Conservation (phyloP, 139 green algal genomes). For the Monoraphidium neglectum region DNA sequence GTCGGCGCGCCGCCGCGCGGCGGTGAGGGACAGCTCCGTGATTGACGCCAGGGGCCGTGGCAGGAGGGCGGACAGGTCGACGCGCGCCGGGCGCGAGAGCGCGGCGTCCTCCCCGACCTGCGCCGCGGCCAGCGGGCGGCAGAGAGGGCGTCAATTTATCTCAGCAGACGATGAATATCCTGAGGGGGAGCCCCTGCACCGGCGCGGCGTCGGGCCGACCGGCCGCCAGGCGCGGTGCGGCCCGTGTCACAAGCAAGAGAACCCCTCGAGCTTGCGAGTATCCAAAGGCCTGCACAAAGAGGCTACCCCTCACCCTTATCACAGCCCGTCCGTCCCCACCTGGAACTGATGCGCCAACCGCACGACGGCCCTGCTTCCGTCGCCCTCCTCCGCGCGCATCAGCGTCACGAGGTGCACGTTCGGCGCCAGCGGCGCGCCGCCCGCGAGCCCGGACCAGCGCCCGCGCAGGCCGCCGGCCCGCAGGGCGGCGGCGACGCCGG, state of each 20-base stretch:
- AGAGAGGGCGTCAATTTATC: no score
- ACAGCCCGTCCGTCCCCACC: constrained; percentile 11
- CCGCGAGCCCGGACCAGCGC: constrained; percentile 9
- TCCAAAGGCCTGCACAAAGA: neutral
- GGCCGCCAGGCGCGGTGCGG: neutral
- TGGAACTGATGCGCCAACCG: constrained; percentile 56
- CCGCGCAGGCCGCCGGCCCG: neutral
- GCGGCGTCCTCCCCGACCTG: constrained; percentile 32
- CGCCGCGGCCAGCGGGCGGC: no score
- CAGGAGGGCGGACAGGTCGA: constrained; percentile 30
- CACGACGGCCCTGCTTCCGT: constrained; percentile 8
- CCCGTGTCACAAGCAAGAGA: neutral
- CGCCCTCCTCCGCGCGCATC: constrained; percentile 16
- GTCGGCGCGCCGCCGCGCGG: neutral
- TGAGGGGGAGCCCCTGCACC: no score
- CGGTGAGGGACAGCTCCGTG: constrained; percentile 31
- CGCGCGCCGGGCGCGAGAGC: constrained; percentile 22
- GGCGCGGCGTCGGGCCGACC: neutral
- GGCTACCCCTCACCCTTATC: neutral
- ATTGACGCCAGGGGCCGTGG: neutral
- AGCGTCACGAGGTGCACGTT: constrained; percentile 67
- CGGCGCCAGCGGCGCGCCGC: constrained; percentile 20
- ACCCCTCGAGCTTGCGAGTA: neutral
- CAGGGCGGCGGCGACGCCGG: neutral
- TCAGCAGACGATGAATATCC: no score